These are phyloP conservation scores for Coemansia sp. DNA, from an alignment of 192 early-diverging fungal species.

Conservation along the genomic window DNA sequence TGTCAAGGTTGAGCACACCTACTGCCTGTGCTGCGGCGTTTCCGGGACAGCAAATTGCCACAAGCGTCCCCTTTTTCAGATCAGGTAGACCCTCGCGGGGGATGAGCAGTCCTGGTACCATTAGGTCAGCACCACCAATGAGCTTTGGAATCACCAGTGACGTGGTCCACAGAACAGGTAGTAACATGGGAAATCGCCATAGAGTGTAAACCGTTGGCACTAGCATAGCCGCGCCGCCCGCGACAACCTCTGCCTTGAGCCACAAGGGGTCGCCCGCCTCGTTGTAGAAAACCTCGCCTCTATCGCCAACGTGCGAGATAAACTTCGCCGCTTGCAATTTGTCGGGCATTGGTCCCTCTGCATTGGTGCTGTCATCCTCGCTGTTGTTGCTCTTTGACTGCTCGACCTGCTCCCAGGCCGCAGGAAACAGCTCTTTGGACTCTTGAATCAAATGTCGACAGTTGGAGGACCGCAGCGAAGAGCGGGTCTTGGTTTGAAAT, in stretches of 20 bases:
- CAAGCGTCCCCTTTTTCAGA: slow-evolving; percentile 27
- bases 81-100: slow-evolving; percentile 32
- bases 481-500: slow-evolving; percentile 66
- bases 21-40: slow-evolving; percentile 57
- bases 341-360: slow-evolving; percentile 45
- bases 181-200: slow-evolving; percentile 68
- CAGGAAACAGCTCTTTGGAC: slow-evolving; percentile 54
- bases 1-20: slow-evolving; percentile 62
- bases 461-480: slow-evolving; percentile 66
- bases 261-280: slow-evolving; percentile 63
- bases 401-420: slow-evolving; percentile 17
- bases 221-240: slow-evolving; percentile 39
- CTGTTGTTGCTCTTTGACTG: background rate
- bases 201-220: slow-evolving; percentile 77
- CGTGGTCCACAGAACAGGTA: slow-evolving; percentile 70
- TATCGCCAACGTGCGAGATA: slow-evolving; percentile 61
- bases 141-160: slow-evolving; percentile 69
- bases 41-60: slow-evolving; percentile 37
- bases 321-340: slow-evolving; percentile 68
- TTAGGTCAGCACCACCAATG: slow-evolving; percentile 70
- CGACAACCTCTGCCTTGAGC: slow-evolving; percentile 56
- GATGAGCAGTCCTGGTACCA: slow-evolving; percentile 38
- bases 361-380: slow-evolving; percentile 14
- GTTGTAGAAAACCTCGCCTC: slow-evolving; percentile 65
- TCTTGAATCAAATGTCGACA: slow-evolving; percentile 66